These are phyloP conservation scores for Tuber magnatum DNA, from an alignment of 495 filamentous ascomycete genomes.

Conservation along the genomic window DNA sequence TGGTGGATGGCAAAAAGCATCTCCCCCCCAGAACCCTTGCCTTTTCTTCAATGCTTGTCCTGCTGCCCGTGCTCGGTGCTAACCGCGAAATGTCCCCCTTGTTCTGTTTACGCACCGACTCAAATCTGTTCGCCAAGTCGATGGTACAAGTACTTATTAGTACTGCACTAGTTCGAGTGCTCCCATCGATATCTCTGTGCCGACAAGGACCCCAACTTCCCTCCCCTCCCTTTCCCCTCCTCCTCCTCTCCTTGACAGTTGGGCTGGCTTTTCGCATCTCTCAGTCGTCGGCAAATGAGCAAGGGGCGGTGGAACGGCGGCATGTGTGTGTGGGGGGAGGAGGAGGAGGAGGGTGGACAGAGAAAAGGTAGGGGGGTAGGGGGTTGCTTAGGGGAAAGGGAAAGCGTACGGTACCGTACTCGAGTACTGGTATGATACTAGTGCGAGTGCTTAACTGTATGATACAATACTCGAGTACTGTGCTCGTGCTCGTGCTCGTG, in stretches of 20 bases:
- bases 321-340: conserved; percentile 26
- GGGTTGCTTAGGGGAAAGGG: background rate
- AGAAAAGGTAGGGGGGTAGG: background rate
- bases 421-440: too few relatives aligned
- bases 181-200: conserved; percentile 13
- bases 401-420: background rate
- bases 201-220: background rate
- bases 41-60: conserved; percentile 1
- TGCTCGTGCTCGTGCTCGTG: background rate
- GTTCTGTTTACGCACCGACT: conserved; percentile 26
- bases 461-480: background rate
- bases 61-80: conserved; percentile 31
- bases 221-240: background rate
- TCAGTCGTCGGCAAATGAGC: conserved; percentile 32
- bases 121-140: conserved; percentile 21
- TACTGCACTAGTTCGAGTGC: background rate
- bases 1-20: background rate
- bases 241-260: conserved; percentile 11
- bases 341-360: background rate
- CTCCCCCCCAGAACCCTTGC: background rate
- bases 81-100: conserved; percentile 23
- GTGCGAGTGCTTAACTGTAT: too few relatives aligned
- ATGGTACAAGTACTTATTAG: background rate
- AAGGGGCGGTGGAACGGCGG: conserved; percentile 25
- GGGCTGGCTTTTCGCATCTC: conserved; percentile 11